Percentiles rank a stretch among this genome's conserved stretches.
Evolutionary conservation across 495 filamentous ascomycete genomes (phyloP).

Genomic region (Bathelium albidoporum): DNA sequence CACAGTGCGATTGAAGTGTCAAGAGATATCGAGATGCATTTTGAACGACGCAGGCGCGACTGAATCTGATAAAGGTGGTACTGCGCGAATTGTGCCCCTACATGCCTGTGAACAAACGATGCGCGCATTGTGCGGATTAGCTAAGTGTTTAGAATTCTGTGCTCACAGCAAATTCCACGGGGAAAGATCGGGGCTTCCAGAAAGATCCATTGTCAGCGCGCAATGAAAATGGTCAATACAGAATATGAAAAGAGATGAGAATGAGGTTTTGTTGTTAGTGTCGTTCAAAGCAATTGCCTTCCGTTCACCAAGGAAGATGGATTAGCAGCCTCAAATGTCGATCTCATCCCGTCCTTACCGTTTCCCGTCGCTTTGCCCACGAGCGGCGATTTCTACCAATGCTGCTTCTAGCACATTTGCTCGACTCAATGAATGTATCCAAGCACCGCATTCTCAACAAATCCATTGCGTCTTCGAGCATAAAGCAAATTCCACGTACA

Average conservation of each 20-base stretch:
- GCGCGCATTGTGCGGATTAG: background rate
- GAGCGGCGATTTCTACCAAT: too few relatives aligned
- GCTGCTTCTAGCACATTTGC: background rate
- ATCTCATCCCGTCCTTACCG: too few relatives aligned
- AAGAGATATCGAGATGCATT: conserved; percentile 3
- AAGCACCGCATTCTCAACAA: too few relatives aligned
- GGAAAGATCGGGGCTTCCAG: background rate
- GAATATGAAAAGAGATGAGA: background rate
- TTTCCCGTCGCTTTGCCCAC: too few relatives aligned
- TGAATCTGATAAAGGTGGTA: background rate
- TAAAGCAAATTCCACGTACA: too few relatives aligned
- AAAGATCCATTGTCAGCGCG: background rate
- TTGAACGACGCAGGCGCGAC: background rate
- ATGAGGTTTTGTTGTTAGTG: too few relatives aligned
- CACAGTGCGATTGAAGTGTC: background rate
- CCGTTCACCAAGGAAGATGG: background rate
- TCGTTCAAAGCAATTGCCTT: background rate
- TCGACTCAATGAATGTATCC: too few relatives aligned
- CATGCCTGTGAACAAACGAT: background rate
- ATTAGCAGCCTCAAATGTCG: background rate
- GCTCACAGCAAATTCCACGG: background rate
- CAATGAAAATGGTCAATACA: too few relatives aligned
- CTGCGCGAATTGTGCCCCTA: background rate
- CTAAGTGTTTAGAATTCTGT: background rate
- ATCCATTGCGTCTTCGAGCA: too few relatives aligned